These are phyloP conservation scores for Calonectria pseudoturangicola DNA, from an alignment of 2,329 filamentous ascomycete genomes.

Conservation along the genomic window DNA sequence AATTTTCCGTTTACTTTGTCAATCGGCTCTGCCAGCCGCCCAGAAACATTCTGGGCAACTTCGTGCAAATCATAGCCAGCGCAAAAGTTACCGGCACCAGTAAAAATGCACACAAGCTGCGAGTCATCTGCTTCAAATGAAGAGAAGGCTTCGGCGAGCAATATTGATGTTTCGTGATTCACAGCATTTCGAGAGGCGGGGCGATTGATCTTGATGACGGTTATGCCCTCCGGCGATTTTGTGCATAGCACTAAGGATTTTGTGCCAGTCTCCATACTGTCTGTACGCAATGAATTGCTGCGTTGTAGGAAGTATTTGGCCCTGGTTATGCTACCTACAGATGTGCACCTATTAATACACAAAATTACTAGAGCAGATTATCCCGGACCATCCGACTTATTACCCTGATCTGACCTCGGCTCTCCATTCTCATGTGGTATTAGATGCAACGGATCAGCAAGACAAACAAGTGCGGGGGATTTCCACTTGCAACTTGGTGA, in stretches of 20 bases:
- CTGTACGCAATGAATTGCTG: neutral
- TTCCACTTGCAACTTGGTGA: neutral
- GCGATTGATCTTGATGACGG: neutral
- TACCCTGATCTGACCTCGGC: slow-evolving; percentile 12
- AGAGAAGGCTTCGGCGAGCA: neutral
- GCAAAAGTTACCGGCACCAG: slow-evolving; percentile 3
- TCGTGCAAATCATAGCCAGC: slow-evolving; percentile 18
- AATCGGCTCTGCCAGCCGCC: neutral
- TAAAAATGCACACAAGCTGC: slow-evolving; percentile 6
- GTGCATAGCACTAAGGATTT: neutral
- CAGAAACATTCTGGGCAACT: neutral
- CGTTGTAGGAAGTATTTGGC: neutral
- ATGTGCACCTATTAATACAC: neutral
- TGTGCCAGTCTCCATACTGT: neutral
- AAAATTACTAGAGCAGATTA: neutral
- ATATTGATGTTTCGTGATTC: neutral
- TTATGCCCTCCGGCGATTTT: slow-evolving; percentile 7
- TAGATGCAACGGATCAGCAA: neutral
- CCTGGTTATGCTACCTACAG: neutral
- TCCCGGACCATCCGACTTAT: neutral
- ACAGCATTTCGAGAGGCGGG: slow-evolving; percentile 9
- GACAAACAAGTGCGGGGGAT: neutral
- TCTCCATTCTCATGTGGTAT: slow-evolving; percentile 6
- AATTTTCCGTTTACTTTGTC: slow-evolving; percentile 11
- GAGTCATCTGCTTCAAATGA: slow-evolving; percentile 12